Percentiles rank a stretch among this genome's conserved stretches.
Conservation (phyloP, 306 rosid species). For the Pterocarpus santalinus region DNA sequence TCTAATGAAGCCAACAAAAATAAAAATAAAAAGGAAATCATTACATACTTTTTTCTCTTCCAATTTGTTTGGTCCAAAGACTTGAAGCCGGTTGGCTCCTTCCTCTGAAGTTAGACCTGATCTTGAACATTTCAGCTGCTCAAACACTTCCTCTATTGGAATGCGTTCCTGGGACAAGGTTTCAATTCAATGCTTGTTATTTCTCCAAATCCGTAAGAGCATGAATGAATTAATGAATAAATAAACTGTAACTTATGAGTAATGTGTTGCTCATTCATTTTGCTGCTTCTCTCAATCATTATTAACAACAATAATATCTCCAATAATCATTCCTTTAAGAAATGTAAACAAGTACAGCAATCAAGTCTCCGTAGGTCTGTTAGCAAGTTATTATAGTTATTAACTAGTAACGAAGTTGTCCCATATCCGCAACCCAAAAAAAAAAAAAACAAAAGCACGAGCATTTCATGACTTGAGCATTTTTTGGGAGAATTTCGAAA, state of each 20-base stretch:
- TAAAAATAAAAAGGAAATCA: not conserved
- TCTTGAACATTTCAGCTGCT: conserved; percentile 84
- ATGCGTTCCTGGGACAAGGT: conserved; percentile 70
- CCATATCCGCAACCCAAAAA: no score
- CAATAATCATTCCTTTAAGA: not conserved
- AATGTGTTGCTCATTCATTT: conserved; percentile 5
- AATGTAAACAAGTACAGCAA: not conserved
- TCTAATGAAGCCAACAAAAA: not conserved
- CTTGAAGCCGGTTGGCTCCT: conserved; percentile 86
- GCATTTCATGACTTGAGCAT: no score
- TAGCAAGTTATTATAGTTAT: no score
- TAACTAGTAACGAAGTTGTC: no score
- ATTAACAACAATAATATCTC: not conserved
- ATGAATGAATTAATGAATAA: not conserved
- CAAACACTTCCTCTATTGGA: conserved; percentile 91
- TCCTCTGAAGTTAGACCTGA: conserved; percentile 86
- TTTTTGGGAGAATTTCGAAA: no score
- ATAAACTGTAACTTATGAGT: not conserved
- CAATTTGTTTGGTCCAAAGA: conserved; percentile 95
- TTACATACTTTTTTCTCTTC: conserved; percentile 83
- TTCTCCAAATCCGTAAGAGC: not conserved
- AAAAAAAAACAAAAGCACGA: no score
- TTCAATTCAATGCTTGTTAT: conserved; percentile 14
- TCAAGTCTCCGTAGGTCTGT: not conserved
- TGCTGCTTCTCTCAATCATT: not conserved